phyloP scores from a whole-genome alignment of 2,329 filamentous ascomycete species.

The Beauveria pseudobassiana region DNA sequence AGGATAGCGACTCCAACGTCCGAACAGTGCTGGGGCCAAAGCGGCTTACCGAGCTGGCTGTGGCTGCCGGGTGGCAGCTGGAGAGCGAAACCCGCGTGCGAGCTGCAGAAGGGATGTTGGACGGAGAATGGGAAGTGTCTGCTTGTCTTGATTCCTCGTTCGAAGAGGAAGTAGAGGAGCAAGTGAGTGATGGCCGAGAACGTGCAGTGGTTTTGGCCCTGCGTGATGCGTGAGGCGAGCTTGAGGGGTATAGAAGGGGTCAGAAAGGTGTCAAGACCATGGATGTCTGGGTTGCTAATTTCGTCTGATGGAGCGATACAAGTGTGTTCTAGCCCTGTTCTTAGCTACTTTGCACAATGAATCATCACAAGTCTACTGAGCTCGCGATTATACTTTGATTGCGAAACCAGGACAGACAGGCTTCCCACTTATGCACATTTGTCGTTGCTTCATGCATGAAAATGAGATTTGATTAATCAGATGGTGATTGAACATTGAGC shows the following conservation, averaged over 20 bases:
- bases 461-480: no score
- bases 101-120: constrained; percentile 11
- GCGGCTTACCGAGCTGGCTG: background rate
- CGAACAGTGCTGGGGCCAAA: background rate
- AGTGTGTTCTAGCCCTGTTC: background rate
- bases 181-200: constrained; percentile 13
- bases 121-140: constrained; percentile 15
- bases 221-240: constrained; percentile 14
- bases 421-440: no score
- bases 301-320: background rate
- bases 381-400: no score
- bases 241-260: constrained; percentile 11
- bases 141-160: constrained; percentile 13
- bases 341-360: no score
- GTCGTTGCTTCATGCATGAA: no score
- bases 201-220: constrained; percentile 13
- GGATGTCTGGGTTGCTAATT: constrained; percentile 14
- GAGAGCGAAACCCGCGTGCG: constrained; percentile 12
- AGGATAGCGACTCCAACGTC: constrained; percentile 12
- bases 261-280: constrained; percentile 7
- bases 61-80: constrained; percentile 13
- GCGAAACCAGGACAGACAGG: no score
- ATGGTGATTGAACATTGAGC: no score
- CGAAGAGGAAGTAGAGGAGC: constrained; percentile 10
- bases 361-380: no score